Evolutionary conservation across 345 rosid species (phyloP).

Genomic region (Pistacia integerrima): DNA sequence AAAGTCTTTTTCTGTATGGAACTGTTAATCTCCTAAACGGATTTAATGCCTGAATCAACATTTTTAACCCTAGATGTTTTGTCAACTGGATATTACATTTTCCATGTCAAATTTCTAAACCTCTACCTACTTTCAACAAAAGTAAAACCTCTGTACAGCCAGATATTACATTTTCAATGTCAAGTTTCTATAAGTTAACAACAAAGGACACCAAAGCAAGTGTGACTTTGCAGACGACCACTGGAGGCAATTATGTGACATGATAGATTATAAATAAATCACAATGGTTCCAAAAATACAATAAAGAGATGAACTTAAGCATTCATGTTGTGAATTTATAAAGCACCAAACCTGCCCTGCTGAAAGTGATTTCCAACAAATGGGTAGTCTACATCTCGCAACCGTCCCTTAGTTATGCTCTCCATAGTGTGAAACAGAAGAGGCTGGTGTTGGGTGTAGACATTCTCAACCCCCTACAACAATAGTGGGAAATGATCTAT

Average conservation of each 20-base stretch:
- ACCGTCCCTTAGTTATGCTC: slow-evolving; percentile 82
- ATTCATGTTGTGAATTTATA: not conserved
- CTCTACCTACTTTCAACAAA: not conserved
- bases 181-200: not conserved
- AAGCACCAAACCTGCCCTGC: slow-evolving; percentile 79
- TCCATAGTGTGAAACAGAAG: slow-evolving; percentile 94
- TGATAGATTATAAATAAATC: not conserved
- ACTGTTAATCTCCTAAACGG: not conserved
- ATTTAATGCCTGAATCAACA: not conserved
- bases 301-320: not conserved
- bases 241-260: not conserved
- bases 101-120: slow-evolving; percentile 1
- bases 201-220: slow-evolving; percentile 11
- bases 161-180: slow-evolving; percentile 6
- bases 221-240: not conserved
- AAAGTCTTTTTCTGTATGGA: not conserved
- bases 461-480: slow-evolving; percentile 91
- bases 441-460: slow-evolving; percentile 98
- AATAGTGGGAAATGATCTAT: not conserved
- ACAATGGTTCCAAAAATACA: slow-evolving; percentile 3
- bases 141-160: not conserved
- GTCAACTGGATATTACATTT: not conserved
- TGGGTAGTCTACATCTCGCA: slow-evolving; percentile 94
- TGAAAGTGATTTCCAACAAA: slow-evolving; percentile 92
- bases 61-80: not conserved